Base-by-base conservation (phyloP, 2,329 filamentous ascomycete genomes). In the Colletotrichum spaethianum region DNA sequence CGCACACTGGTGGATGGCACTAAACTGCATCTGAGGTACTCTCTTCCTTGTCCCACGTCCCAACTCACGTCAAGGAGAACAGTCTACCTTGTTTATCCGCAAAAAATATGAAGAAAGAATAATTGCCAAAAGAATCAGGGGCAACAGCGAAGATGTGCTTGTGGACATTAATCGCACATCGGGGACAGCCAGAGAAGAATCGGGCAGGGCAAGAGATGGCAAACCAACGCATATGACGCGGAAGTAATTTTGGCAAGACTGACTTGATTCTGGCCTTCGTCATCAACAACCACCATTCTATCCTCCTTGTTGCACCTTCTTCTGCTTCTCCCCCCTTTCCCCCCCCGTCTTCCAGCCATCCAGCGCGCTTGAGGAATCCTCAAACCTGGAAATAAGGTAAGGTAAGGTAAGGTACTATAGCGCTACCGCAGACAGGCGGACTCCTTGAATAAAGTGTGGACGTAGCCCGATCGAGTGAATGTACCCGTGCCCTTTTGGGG, bases 391-490 rank as follows among this genome's bases (percentile, higher is more conserved):
- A 60, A 60, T 53, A 70, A 66, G 62, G 36, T 56, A 68, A 40
- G 48, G 31, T 33, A 11, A 53, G 28, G 50, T 9, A 63, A 50
- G 20, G 44, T 28, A 40, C 31, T 64, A 26, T 50, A 64, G 52
- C 50, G 26, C 53, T 42, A 44, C 53, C 33, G 40, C 53, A 42
- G 50, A 23, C 38, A 18, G 48, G 26, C 38, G 36, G 36, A 36
- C 33, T 31, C 56, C 67, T 55, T 31, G 67, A 40, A 57, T 50
- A 57, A 20, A 52, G 52, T 59, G 38, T 42, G 28, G 31, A 42
- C 46, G 52, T 48, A 63, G 44, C 57, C 38, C 52, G 59, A 63
- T 69, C 65, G 69, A 69, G 44, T 63, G 38, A 52, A 59, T 60
- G 65, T 63, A 69, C 36, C 59, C 55, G 56, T 61, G 52, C 44